Evolutionary conservation across 202 grass and related monocot species (phyloP).

Genomic region (Brachypodium distachyon): DNA sequence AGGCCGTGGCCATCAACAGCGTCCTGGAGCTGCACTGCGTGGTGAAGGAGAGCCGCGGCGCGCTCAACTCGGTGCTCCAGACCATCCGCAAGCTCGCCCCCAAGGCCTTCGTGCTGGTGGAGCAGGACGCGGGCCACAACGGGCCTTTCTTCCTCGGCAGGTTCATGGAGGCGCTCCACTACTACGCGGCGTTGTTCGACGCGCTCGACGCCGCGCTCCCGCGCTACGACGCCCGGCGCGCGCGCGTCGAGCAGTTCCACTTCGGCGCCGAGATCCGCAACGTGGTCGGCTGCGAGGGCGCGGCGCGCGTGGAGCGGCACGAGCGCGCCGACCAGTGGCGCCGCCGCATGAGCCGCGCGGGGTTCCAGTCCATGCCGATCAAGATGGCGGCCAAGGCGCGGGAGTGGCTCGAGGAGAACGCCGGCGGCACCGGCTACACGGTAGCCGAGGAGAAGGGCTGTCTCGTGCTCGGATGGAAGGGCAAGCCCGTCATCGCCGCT

Average conservation of each 20-base stretch:
- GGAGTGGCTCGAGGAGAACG: slow-evolving; percentile 48
- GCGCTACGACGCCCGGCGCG: slow-evolving; percentile 47
- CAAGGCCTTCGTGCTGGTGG: slow-evolving; percentile 49
- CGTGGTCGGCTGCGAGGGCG: slow-evolving; percentile 74
- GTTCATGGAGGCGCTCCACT: slow-evolving; percentile 82
- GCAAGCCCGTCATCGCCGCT: slow-evolving; percentile 51
- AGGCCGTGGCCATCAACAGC: slow-evolving; percentile 51
- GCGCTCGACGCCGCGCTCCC: slow-evolving; percentile 55
- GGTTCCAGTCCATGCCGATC: slow-evolving; percentile 52
- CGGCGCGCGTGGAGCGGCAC: slow-evolving; percentile 67
- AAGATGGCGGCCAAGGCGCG: slow-evolving; percentile 47
- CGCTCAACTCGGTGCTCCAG: slow-evolving; percentile 62
- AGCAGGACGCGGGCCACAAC: slow-evolving; percentile 74
- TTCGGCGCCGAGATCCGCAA: slow-evolving; percentile 64
- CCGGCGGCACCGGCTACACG: slow-evolving; percentile 42
- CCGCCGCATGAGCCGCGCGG: slow-evolving; percentile 59
- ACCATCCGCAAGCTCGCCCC: slow-evolving; percentile 40
- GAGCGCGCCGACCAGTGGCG: slow-evolving; percentile 81
- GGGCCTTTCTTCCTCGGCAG: slow-evolving; percentile 63
- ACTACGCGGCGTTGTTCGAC: slow-evolving; percentile 71
- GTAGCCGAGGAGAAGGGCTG: slow-evolving; percentile 64
- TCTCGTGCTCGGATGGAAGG: slow-evolving; percentile 66
- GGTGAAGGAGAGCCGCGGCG: slow-evolving; percentile 71
- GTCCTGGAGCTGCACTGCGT: slow-evolving; percentile 61
- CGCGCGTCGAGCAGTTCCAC: slow-evolving; percentile 67